These are phyloP conservation scores for Aspergillus sclerotioniger DNA, from an alignment of 495 filamentous ascomycete genomes.

Conservation along the genomic window DNA sequence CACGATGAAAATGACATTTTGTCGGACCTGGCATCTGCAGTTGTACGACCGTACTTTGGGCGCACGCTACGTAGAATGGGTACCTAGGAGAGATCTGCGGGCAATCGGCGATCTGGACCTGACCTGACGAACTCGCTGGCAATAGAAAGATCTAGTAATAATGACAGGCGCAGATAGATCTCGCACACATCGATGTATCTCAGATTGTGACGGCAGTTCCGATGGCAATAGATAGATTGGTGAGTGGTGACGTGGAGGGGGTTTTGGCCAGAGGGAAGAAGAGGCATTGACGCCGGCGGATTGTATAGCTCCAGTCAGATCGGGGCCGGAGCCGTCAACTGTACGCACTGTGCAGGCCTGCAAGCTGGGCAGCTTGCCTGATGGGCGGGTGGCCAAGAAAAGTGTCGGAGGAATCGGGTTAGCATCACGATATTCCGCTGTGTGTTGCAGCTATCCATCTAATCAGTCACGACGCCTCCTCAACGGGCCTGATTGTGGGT, in stretches of 20 bases:
- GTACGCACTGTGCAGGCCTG: not conserved
- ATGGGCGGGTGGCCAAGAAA: no score
- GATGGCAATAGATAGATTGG: not conserved
- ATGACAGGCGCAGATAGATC: no score
- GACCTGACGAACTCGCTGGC: not conserved
- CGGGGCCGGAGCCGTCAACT: not conserved
- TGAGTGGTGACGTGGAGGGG: constrained; percentile 1
- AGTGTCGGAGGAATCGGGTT: no score
- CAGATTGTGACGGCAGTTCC: not conserved
- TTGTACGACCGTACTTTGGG: no score
- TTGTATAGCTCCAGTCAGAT: no score
- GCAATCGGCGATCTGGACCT: no score
- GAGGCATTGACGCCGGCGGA: not conserved
- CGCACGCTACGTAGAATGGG: not conserved
- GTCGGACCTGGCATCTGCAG: no score
- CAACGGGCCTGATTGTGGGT: constrained; percentile 3
- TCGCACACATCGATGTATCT: not conserved
- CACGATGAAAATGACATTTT: no score
- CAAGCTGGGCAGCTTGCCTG: not conserved
- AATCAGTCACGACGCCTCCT: not conserved
- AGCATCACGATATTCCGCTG: no score
- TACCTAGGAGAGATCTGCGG: not conserved
- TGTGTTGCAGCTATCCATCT: not conserved
- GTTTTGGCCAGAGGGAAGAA: not conserved
- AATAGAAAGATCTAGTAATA: constrained; percentile 5